Evolutionary conservation across 1,284 basidiomycete genomes (phyloP).

Genomic region (Cutaneotrichosporon cavernicola): DNA sequence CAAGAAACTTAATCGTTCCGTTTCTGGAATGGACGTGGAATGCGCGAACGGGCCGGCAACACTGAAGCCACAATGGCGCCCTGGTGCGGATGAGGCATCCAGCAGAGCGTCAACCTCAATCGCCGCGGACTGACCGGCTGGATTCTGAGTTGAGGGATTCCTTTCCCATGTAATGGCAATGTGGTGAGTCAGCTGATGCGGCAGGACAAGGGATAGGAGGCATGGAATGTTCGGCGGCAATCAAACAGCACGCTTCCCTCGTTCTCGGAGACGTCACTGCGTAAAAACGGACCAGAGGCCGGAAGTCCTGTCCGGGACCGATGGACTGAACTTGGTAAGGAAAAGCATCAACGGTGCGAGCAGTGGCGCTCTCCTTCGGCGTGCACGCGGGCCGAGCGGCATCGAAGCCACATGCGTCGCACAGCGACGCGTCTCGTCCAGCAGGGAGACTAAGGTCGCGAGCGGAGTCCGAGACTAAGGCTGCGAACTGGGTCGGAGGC

Average conservation of each 20-base stretch:
- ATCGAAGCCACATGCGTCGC: not conserved
- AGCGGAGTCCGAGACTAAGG: not conserved
- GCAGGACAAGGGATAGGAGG: not conserved
- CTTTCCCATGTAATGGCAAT: not conserved
- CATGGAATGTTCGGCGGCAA: not conserved
- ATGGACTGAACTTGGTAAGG: not conserved
- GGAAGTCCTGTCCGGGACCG: no score
- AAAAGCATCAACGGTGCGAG: not conserved
- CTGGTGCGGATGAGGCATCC: not conserved
- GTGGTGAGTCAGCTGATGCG: not conserved
- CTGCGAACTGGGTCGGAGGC: not conserved
- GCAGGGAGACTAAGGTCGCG: not conserved
- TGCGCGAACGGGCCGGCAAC: not conserved
- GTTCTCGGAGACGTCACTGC: not conserved
- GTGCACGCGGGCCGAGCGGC: not conserved
- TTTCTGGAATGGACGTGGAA: not conserved
- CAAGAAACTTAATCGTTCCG: not conserved
- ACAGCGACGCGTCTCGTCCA: not conserved
- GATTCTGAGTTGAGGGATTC: no score
- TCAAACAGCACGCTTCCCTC: not conserved
- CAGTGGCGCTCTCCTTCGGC: not conserved
- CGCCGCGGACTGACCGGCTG: not conserved
- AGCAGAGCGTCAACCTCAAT: not conserved
- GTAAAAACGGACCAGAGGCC: not conserved
- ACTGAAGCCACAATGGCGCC: not conserved